Evolutionary conservation across 2,329 filamentous ascomycete genomes (phyloP).

Genomic region (Fusarium circinatum): DNA sequence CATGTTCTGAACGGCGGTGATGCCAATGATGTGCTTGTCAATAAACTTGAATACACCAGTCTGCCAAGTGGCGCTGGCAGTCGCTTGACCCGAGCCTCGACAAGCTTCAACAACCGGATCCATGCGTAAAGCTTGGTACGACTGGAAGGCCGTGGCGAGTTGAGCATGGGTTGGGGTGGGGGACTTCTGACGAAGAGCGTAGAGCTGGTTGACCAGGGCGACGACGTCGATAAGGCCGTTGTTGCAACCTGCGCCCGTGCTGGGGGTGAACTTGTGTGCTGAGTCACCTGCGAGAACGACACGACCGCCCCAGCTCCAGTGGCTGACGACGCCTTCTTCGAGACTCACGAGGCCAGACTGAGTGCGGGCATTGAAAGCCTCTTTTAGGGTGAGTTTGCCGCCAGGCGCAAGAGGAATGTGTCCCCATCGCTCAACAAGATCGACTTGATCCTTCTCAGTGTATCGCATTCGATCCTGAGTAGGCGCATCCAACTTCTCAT

Average conservation of each 20-base stretch:
- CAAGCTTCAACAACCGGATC: constrained; percentile 15
- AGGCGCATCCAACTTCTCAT: constrained; percentile 31
- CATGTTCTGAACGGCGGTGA: constrained; percentile 13
- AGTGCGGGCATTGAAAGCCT: constrained; percentile 43
- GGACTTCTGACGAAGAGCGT: neutral
- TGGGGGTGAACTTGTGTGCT: constrained; percentile 52
- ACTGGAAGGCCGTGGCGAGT: constrained; percentile 13
- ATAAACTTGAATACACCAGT: constrained; percentile 24
- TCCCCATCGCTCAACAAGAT: constrained; percentile 30
- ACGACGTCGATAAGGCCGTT: constrained; percentile 49
- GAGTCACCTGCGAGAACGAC: constrained; percentile 52
- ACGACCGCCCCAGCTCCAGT: constrained; percentile 50
- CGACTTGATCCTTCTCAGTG: constrained; percentile 26
- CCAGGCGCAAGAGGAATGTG: constrained; percentile 28
- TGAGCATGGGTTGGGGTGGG: neutral
- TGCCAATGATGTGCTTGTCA: constrained; percentile 22
- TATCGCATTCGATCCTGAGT: constrained; percentile 26
- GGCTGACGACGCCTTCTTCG: constrained; percentile 50
- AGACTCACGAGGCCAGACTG: constrained; percentile 47
- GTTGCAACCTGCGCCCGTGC: constrained; percentile 50
- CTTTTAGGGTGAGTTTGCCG: constrained; percentile 42
- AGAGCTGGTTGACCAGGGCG: constrained; percentile 44
- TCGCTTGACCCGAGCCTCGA: neutral
- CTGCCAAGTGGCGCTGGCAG: constrained; percentile 28
- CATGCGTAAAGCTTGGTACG: constrained; percentile 26